Conservation (phyloP, 192 early-diverging fungal genomes). For the Radiomyces spectabilis region DNA sequence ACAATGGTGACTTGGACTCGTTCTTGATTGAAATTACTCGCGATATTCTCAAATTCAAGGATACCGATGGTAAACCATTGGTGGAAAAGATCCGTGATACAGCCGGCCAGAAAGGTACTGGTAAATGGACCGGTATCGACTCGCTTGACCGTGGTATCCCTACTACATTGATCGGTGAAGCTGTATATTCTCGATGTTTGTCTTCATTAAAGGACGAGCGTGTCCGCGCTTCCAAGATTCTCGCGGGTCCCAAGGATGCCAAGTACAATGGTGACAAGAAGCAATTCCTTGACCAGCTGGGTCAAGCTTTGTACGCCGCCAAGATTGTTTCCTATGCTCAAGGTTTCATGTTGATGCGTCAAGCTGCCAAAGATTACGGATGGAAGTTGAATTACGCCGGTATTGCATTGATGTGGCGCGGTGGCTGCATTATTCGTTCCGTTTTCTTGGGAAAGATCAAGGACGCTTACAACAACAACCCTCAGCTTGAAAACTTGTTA, state of each 20-base stretch:
- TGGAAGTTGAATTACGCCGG: slow-evolving; percentile 98
- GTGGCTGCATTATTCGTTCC: slow-evolving; percentile 97
- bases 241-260: slow-evolving; percentile 60
- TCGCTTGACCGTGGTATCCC: slow-evolving; percentile 94
- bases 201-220: slow-evolving; percentile 97
- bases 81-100: slow-evolving; percentile 95
- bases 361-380: slow-evolving; percentile 82
- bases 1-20: slow-evolving; percentile 94
- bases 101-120: slow-evolving; percentile 97
- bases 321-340: slow-evolving; percentile 99
- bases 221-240: slow-evolving; percentile 79
- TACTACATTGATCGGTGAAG: slow-evolving; percentile 96
- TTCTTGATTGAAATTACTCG: slow-evolving; percentile 96
- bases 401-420: slow-evolving; percentile 99
- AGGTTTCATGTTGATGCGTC: slow-evolving; percentile 98
- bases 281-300: slow-evolving; percentile 82
- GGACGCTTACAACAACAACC: slow-evolving; percentile 85
- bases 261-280: slow-evolving; percentile 83
- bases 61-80: slow-evolving; percentile 76
- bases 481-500: slow-evolving; percentile 84
- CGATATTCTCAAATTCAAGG: slow-evolving; percentile 91
- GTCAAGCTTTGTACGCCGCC: slow-evolving; percentile 91
- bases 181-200: slow-evolving; percentile 94
- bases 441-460: slow-evolving; percentile 97
- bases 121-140: slow-evolving; percentile 97